Conservation (phyloP, 805 yeast genomes). For the Sungouiella thailandica region DNA sequence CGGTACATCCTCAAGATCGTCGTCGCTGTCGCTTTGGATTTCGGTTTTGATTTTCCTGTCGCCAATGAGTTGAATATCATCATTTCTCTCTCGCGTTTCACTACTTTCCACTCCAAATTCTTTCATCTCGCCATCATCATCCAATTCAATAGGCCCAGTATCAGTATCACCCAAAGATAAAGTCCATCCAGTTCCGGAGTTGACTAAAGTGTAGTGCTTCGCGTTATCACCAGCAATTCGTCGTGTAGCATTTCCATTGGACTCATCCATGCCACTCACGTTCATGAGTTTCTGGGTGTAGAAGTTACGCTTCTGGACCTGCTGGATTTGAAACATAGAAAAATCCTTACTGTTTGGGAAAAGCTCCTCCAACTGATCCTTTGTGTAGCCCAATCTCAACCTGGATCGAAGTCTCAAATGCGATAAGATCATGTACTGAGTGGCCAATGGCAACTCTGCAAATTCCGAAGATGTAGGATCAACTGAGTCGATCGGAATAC, state of each 20-base stretch:
- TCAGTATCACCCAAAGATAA: constrained; percentile 47
- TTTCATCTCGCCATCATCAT: constrained; percentile 31
- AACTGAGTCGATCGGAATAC: constrained; percentile 62
- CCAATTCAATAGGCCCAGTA: constrained; percentile 48
- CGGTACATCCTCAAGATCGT: constrained; percentile 21
- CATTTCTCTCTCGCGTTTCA: too few relatives aligned
- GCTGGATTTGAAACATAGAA: constrained; percentile 85
- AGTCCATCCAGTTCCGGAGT: constrained; percentile 82
- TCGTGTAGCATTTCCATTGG: constrained; percentile 38
- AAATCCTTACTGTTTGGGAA: constrained; percentile 88
- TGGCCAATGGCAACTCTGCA: constrained; percentile 66
- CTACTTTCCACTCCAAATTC: too few relatives aligned
- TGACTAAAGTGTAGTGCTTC: constrained; percentile 65
- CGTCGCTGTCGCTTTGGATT: constrained; percentile 11
- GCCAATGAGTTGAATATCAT: background rate
- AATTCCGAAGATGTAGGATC: constrained; percentile 85
- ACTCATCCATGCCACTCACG: constrained; percentile 71
- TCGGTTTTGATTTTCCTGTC: constrained; percentile 1
- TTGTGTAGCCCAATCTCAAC: constrained; percentile 90
- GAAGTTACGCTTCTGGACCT: constrained; percentile 87
- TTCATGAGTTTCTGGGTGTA: constrained; percentile 85
- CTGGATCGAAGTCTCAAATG: constrained; percentile 80
- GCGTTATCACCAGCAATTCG: constrained; percentile 84
- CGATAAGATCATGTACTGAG: constrained; percentile 84
- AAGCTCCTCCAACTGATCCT: constrained; percentile 75